Evolutionary conservation across 1,284 basidiomycete species (phyloP).

Genomic region (Pseudozyma pruni): DNA sequence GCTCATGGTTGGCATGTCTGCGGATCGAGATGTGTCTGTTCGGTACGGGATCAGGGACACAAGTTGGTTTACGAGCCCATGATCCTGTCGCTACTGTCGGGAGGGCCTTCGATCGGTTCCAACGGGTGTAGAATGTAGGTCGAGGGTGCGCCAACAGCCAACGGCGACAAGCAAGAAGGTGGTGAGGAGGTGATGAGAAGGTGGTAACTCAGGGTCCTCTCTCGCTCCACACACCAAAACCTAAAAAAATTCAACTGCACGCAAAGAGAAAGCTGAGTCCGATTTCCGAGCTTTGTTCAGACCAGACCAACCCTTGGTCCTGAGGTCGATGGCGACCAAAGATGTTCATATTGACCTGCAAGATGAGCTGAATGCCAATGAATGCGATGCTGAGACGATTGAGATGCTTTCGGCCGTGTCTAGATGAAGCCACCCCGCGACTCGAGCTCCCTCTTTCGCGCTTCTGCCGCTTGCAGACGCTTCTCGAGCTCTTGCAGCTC

Average conservation of each 20-base stretch:
- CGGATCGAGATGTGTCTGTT: neutral
- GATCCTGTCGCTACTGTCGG: too few relatives aligned
- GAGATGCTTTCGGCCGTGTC: too few relatives aligned
- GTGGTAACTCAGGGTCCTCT: constrained; percentile 3
- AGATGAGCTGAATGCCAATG: neutral
- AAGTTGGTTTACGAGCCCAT: too few relatives aligned
- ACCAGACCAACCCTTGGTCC: too few relatives aligned
- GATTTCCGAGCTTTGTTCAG: neutral
- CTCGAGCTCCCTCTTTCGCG: constrained; percentile 53
- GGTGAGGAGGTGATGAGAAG: too few relatives aligned
- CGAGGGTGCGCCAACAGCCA: too few relatives aligned
- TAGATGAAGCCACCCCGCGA: constrained; percentile 41
- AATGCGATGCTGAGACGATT: too few relatives aligned
- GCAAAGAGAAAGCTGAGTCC: too few relatives aligned
- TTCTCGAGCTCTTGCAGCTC: constrained; percentile 61
- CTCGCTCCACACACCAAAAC: constrained; percentile 2
- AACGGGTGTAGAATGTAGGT: too few relatives aligned
- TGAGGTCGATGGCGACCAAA: neutral
- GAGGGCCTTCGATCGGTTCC: too few relatives aligned
- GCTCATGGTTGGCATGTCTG: constrained; percentile 17
- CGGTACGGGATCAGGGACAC: too few relatives aligned
- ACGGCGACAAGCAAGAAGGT: too few relatives aligned
- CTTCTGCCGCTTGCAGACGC: constrained; percentile 58
- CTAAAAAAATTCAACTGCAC: neutral
- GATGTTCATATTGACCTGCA: neutral